phyloP scores from a whole-genome alignment of 2,329 filamentous ascomycete genomes.

The Fusarium irregulare region DNA sequence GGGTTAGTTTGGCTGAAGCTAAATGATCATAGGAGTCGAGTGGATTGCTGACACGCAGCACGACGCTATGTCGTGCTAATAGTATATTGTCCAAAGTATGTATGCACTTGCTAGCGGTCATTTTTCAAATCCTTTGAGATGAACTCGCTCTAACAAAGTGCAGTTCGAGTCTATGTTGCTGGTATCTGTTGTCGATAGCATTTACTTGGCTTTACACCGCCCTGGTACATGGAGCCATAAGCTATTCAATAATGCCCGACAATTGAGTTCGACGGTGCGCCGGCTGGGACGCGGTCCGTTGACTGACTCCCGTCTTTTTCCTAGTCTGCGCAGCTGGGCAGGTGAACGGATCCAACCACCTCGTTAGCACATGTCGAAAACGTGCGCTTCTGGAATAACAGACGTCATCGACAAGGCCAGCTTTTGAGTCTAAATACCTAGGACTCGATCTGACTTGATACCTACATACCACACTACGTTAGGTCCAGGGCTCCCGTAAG shows the following conservation, averaged over 20 bases:
- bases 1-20: constrained; percentile 32
- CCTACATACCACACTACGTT: background rate
- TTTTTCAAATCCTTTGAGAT: background rate
- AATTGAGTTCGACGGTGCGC: constrained; percentile 47
- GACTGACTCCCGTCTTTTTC: constrained; percentile 47
- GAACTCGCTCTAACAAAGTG: background rate
- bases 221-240: constrained; percentile 12
- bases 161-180: background rate
- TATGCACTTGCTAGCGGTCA: background rate
- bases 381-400: constrained; percentile 24
- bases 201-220: constrained; percentile 34
- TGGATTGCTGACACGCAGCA: constrained; percentile 39
- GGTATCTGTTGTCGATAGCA: background rate
- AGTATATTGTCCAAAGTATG: background rate
- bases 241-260: constrained; percentile 27
- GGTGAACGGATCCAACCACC: constrained; percentile 42
- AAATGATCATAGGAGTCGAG: constrained; percentile 27
- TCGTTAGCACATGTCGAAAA: constrained; percentile 25
- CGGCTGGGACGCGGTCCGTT: constrained; percentile 46
- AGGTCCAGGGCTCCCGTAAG: constrained; percentile 1
- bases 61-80: constrained; percentile 17
- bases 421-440: constrained; percentile 18
- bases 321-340: constrained; percentile 42
- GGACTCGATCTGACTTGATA: background rate
- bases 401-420: constrained; percentile 30